Conservation (phyloP, 2,329 filamentous ascomycete species). For the Fusarium sp. region DNA sequence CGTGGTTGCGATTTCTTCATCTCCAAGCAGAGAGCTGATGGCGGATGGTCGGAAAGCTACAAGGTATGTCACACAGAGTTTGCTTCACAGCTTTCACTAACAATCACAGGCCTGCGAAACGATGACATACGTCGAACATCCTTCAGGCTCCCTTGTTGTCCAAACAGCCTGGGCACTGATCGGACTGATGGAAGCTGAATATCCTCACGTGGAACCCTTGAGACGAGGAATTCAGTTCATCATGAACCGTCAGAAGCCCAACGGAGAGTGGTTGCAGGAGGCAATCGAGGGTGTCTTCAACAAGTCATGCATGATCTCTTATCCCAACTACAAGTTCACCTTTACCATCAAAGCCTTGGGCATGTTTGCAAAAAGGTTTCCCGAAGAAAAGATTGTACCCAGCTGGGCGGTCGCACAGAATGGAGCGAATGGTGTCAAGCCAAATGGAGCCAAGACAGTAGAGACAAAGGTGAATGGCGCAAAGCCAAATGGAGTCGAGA, state of each 20-base stretch:
- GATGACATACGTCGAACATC: constrained; percentile 77
- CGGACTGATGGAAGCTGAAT: constrained; percentile 82
- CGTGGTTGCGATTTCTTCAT: constrained; percentile 87
- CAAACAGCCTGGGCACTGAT: constrained; percentile 93
- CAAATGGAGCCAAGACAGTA: not conserved
- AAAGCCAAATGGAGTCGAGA: not conserved
- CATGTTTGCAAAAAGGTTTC: constrained; percentile 80
- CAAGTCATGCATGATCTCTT: constrained; percentile 98
- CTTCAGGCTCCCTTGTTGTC: constrained; percentile 82
- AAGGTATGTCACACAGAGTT: constrained; percentile 54
- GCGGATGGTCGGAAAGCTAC: constrained; percentile 97
- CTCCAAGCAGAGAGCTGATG: constrained; percentile 84
- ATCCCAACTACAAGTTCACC: constrained; percentile 98
- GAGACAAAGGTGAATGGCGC: not conserved
- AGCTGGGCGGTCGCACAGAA: constrained; percentile 12
- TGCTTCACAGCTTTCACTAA: constrained; percentile 18
- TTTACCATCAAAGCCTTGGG: constrained; percentile 95
- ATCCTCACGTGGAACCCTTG: constrained; percentile 76
- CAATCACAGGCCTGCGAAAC: constrained; percentile 73
- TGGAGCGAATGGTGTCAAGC: not conserved
- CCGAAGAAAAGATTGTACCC: constrained; percentile 63
- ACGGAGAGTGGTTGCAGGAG: constrained; percentile 95
- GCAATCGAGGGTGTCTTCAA: constrained; percentile 98
- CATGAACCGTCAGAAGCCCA: constrained; percentile 83
- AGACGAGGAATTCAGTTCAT: constrained; percentile 79